Evolutionary conservation across 2,329 filamentous ascomycete genomes (phyloP), one percentile per base, ranked within the genome.

Genomic region (Monosporascus sp.): DNA sequence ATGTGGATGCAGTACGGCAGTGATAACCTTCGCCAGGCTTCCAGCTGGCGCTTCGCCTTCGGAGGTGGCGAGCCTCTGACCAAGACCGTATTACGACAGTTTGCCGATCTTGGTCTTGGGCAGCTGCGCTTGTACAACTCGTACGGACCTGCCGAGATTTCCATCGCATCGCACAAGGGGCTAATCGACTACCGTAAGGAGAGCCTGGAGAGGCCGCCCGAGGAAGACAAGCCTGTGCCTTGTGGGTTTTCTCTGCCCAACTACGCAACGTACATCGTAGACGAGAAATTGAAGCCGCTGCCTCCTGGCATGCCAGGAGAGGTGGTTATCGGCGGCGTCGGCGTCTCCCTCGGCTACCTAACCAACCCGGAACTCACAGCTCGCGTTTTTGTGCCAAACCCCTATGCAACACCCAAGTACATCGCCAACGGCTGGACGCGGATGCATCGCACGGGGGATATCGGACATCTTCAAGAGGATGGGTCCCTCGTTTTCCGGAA

Each of bases 271-370:
- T 75, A 72, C 53, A 67, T 80, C 39, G 22, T 78, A 0, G 74
- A 77, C 54, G 54, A 66, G 4, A 36, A 72, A 1, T 56, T 65
- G 18, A 50, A 67, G 15, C 62, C 69, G 0, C 56, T 74, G 2
- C 72, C 76, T 1, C 41, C 65, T 9, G 74, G 74, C 0, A 54
- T 72, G 2, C 58, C 68, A 0, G 77, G 77, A 4, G 74, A 79
- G 54, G 65, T 79, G 5, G 65, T 47, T 27, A 64, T 79, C 31
- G 70, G 62, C 15, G 74, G 74, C 3, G 56, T 62, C 2, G 70
- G 69, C 6, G 65, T 74, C 2, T 61, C 65, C 1, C 17, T 51
- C 6, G 70, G 71, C 2, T 76, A 76, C 51, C 45, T 71, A 0
- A 61, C 66, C n/a, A 56, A 62, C 11, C 47, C 55, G 0, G 63